Conservation (phyloP, 805 yeast species). For the Metschnikowia dekortorum region DNA sequence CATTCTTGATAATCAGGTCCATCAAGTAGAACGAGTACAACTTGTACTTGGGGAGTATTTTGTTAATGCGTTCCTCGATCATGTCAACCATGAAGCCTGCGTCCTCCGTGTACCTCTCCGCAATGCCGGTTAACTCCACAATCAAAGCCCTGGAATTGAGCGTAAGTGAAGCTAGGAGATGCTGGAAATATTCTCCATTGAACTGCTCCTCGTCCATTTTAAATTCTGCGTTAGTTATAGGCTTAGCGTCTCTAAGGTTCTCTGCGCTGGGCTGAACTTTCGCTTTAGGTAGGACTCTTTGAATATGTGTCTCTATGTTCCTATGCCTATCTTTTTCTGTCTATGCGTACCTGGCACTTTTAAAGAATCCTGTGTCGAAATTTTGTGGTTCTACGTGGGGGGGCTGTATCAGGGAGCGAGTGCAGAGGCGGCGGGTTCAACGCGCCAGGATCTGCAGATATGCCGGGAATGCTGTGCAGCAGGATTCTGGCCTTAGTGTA, state of each 20-base stretch:
- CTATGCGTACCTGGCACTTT: neutral
- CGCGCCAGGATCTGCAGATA: neutral
- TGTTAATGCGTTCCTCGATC: conserved; percentile 33
- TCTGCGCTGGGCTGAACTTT: neutral
- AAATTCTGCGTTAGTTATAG: neutral
- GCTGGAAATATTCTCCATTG: conserved; percentile 26
- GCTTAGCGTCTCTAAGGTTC: neutral
- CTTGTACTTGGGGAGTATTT: conserved; percentile 35
- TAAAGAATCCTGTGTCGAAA: neutral
- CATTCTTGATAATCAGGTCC: conserved; percentile 40
- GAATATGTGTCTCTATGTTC: neutral
- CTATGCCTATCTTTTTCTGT: neutral
- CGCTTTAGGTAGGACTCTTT: neutral
- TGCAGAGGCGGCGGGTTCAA: neutral
- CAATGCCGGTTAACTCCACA: conserved; percentile 35
- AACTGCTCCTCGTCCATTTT: conserved; percentile 20
- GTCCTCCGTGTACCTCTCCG: conserved; percentile 30
- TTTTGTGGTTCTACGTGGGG: neutral
- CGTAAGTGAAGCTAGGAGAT: conserved; percentile 31
- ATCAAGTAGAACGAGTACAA: conserved; percentile 33
- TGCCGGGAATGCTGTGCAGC: neutral
- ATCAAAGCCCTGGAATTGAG: conserved; percentile 36
- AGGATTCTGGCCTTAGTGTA: neutral
- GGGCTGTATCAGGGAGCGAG: neutral
- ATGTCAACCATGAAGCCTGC: conserved; percentile 30